Percentiles rank a stretch among this genome's conserved stretches.
Conservation (phyloP, 208 protist species). For the Acanthamoeba healyi region DNA sequence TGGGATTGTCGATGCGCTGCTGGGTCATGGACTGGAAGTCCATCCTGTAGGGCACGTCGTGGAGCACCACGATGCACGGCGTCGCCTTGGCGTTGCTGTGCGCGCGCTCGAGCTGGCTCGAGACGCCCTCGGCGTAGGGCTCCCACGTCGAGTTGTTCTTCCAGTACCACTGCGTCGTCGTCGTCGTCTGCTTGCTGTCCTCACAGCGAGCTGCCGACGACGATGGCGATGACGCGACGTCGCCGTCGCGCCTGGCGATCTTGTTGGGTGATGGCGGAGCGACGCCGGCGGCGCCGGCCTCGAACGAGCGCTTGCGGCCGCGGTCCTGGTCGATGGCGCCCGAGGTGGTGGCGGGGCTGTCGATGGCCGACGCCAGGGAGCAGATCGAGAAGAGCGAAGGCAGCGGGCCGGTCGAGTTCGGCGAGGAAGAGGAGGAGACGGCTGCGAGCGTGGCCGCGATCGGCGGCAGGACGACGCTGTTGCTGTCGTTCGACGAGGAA, state of each 20-base stretch:
- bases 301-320: background rate
- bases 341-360: background rate
- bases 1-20: slow-evolving; percentile 29
- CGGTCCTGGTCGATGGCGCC: background rate
- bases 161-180: slow-evolving; percentile 3
- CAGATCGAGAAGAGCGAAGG: slow-evolving; percentile 21
- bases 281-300: background rate
- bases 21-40: slow-evolving; percentile 55
- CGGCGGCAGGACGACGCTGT: background rate
- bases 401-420: background rate
- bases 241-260: background rate
- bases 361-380: slow-evolving; percentile 24
- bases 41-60: slow-evolving; percentile 46
- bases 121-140: slow-evolving; percentile 25
- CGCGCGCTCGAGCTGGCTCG: background rate
- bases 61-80: background rate
- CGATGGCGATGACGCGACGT: background rate
- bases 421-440: background rate
- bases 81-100: slow-evolving; percentile 41
- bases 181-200: background rate
- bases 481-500: background rate
- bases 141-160: slow-evolving; percentile 43
- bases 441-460: background rate
- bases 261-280: background rate
- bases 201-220: background rate